Percentiles rank a stretch among this genome's conserved stretches.
phyloP scores from a whole-genome alignment of 345 rosid genomes.

The Lenwebbia sp. region DNA sequence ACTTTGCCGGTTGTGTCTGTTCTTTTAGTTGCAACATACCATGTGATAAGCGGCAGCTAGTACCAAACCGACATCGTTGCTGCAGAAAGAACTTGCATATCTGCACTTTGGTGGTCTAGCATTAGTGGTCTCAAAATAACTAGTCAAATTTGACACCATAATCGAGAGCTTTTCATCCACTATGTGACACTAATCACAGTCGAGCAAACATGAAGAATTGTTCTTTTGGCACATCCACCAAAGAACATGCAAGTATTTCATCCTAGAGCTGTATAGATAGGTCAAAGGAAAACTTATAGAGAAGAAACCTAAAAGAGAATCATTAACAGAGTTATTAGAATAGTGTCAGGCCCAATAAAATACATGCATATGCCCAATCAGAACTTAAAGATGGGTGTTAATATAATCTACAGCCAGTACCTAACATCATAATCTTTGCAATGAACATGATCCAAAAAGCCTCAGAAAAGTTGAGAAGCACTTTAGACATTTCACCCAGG shows the following conservation, averaged over 20 bases:
- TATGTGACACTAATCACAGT: neutral
- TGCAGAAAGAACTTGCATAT: constrained; percentile 98
- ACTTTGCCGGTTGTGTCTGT: neutral
- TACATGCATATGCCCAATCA: neutral
- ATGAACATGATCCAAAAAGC: neutral
- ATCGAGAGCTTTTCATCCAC: neutral
- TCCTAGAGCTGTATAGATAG: neutral
- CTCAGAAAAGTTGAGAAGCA: neutral
- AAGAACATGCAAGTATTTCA: neutral
- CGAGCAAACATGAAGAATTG: neutral
- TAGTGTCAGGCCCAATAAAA: neutral
- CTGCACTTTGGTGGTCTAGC: constrained; percentile 52
- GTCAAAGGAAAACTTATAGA: neutral
- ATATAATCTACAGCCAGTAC: neutral
- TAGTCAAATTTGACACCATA: neutral
- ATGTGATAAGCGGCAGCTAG: constrained; percentile 82
- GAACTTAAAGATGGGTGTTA: neutral
- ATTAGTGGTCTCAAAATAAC: constrained; percentile 29
- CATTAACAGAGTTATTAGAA: neutral
- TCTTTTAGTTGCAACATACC: constrained; percentile 47
- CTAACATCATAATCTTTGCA: neutral
- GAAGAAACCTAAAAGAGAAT: neutral
- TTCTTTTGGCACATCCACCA: neutral
- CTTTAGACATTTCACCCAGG: neutral
- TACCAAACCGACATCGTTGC: constrained; percentile 93